Conservation (phyloP, 2,329 filamentous ascomycete genomes). For the Aspergillus oerlinghausenensis region DNA sequence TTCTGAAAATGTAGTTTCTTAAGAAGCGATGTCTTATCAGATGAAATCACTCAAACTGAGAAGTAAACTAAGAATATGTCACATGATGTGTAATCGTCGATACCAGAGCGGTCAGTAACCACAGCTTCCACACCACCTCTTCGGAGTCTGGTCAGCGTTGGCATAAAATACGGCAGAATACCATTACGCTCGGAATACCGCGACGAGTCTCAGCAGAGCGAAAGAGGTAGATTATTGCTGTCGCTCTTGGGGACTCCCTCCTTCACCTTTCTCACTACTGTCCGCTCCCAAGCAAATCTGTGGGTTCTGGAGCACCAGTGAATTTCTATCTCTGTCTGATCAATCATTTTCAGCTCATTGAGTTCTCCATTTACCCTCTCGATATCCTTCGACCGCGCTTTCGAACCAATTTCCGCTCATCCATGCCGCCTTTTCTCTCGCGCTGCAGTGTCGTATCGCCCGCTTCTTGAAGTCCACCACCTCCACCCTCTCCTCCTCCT, state of each 20-base stretch:
- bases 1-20: neutral
- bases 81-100: neutral
- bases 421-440: conserved; percentile 31
- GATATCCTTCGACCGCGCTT: neutral
- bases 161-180: neutral
- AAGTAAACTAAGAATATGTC: neutral
- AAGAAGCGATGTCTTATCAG: neutral
- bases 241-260: conserved; percentile 3
- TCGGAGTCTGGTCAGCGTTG: neutral
- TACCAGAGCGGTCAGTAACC: neutral
- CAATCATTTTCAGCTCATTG: neutral
- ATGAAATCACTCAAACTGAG: neutral
- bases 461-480: conserved; percentile 29
- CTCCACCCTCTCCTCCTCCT: conserved; percentile 14
- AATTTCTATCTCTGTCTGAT: neutral
- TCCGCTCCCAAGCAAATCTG: conserved; percentile 2
- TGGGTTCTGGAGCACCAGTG: neutral
- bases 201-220: neutral
- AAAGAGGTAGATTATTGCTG: conserved; percentile 1
- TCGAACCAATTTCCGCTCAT: conserved; percentile 10
- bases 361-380: conserved; percentile 8
- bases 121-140: neutral
- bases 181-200: neutral
- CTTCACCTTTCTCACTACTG: conserved; percentile 6
- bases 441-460: conserved; percentile 30